These are phyloP conservation scores for Manihot esculenta DNA, from an alignment of 441 rosid genomes.

Conservation along the genomic window DNA sequence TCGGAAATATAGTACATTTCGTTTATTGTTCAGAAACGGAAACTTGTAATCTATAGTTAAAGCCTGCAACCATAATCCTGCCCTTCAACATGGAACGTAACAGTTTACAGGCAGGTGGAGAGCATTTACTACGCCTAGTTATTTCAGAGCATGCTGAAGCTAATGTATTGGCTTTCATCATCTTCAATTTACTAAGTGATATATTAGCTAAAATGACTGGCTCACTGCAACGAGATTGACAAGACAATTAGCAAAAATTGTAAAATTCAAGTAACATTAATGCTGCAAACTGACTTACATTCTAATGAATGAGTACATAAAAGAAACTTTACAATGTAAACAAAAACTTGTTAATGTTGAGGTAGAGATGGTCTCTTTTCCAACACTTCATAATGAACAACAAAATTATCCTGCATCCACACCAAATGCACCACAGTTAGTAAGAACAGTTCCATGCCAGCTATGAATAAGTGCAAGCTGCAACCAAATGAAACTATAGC, in stretches of 20 bases:
- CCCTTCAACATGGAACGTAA: neutral
- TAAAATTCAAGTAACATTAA: slow-evolving; percentile 37
- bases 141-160: neutral
- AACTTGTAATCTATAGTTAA: neutral
- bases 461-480: neutral
- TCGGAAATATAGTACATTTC: neutral
- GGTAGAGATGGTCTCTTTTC: slow-evolving; percentile 84
- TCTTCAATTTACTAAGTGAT: neutral
- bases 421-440: neutral
- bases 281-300: slow-evolving; percentile 40
- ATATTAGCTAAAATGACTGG: slow-evolving; percentile 7
- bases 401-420: slow-evolving; percentile 78
- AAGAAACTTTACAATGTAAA: slow-evolving; percentile 51
- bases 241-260: slow-evolving; percentile 22
- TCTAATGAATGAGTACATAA: slow-evolving; percentile 43
- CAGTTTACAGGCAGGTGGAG: neutral
- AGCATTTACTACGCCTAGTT: neutral
- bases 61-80: neutral
- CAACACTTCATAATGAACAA: slow-evolving; percentile 74
- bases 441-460: neutral
- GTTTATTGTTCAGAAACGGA: neutral
- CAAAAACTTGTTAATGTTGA: slow-evolving; percentile 45
- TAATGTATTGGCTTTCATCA: neutral
- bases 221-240: slow-evolving; percentile 4
- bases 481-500: neutral